Evolutionary conservation across 2,329 filamentous ascomycete species (phyloP).

Genomic region (Pseudonectria buxi): DNA sequence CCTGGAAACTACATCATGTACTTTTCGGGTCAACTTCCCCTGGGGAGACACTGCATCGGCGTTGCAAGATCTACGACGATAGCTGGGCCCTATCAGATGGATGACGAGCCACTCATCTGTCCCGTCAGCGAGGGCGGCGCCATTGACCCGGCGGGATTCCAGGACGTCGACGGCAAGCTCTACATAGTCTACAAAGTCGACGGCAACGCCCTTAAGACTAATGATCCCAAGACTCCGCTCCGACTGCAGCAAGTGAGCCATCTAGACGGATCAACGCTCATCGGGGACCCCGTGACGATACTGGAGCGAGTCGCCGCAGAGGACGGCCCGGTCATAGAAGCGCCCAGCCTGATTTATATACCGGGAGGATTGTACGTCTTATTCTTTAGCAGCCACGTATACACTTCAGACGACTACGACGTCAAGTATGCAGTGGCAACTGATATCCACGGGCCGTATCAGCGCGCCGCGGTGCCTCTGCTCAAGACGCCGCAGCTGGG

Average conservation of each 20-base stretch:
- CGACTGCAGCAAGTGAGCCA: slow-evolving; percentile 46
- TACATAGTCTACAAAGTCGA: slow-evolving; percentile 63
- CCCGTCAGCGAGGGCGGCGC: slow-evolving; percentile 47
- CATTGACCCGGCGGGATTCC: slow-evolving; percentile 57
- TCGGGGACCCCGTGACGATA: slow-evolving; percentile 43
- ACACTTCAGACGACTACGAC: slow-evolving; percentile 46
- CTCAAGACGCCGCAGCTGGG: slow-evolving; percentile 32
- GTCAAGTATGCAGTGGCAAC: slow-evolving; percentile 50
- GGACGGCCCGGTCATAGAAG: slow-evolving; percentile 54
- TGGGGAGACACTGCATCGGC: slow-evolving; percentile 50
- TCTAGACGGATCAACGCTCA: slow-evolving; percentile 43
- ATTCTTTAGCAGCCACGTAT: slow-evolving; percentile 58
- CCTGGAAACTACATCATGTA: slow-evolving; percentile 54
- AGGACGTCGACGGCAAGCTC: slow-evolving; percentile 41
- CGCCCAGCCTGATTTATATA: slow-evolving; percentile 46
- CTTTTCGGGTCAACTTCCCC: slow-evolving; percentile 44
- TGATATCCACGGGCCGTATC: slow-evolving; percentile 32
- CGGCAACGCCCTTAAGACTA: slow-evolving; percentile 45
- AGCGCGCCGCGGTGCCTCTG: slow-evolving; percentile 24
- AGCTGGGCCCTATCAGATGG: slow-evolving; percentile 47
- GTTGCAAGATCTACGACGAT: slow-evolving; percentile 41
- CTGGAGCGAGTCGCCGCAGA: slow-evolving; percentile 33
- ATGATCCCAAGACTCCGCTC: slow-evolving; percentile 45
- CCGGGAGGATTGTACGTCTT: slow-evolving; percentile 47
- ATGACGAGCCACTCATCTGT: slow-evolving; percentile 44